Percentiles rank a stretch among this genome's conserved stretches.
Conservation (phyloP, 371 early-diverging fungal species). For the Parasitella parasitica region DNA sequence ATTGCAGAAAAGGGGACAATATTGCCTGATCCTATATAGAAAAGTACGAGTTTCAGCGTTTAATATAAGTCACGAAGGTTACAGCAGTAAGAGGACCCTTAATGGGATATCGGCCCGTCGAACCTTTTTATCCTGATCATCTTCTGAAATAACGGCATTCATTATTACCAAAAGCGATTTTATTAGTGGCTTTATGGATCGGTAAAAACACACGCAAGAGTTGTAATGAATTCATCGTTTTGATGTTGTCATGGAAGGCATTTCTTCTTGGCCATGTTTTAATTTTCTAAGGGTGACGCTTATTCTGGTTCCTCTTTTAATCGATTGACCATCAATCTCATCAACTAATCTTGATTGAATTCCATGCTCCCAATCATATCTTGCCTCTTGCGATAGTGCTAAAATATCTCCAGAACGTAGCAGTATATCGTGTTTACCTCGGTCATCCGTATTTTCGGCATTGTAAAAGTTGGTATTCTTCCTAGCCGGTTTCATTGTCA, state of each 20-base stretch:
- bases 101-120: neutral
- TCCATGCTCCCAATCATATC: conserved; percentile 49
- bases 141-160: neutral
- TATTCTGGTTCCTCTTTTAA: conserved; percentile 37
- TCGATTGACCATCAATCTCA: conserved; percentile 23
- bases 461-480: neutral
- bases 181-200: neutral
- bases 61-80: neutral
- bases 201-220: neutral
- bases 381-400: conserved; percentile 33
- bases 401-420: conserved; percentile 44
- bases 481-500: conserved; percentile 37
- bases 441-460: neutral
- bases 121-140: neutral
- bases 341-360: conserved; percentile 32
- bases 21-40: neutral
- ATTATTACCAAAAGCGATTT: neutral
- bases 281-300: conserved; percentile 46
- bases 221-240: neutral
- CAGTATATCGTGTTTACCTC: conserved; percentile 9
- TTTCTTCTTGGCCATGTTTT: neutral
- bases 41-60: neutral
- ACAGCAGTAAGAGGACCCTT: no score
- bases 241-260: neutral
- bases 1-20: neutral